These are phyloP conservation scores for Yamadazyma aaseri DNA, from an alignment of 1,139 yeast species.

Conservation along the genomic window DNA sequence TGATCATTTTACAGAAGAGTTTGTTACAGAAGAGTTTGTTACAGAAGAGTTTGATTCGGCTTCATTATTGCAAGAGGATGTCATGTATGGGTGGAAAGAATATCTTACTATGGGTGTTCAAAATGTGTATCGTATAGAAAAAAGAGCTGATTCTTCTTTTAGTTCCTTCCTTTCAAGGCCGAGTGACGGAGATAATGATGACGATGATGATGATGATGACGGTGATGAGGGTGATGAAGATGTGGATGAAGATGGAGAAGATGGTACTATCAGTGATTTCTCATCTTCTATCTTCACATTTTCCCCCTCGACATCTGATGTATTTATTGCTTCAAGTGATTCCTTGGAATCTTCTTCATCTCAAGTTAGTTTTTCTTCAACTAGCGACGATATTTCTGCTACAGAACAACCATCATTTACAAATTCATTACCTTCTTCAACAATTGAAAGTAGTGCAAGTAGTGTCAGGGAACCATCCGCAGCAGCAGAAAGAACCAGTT, in stretches of 20 bases:
- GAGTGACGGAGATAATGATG: conserved; percentile 4
- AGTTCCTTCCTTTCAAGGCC: too few relatives aligned
- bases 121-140: too few relatives aligned
- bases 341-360: not conserved
- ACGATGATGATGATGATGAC: conserved; percentile 8
- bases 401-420: not conserved
- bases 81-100: too few relatives aligned
- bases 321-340: not conserved
- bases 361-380: conserved; percentile 1
- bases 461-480: conserved; percentile 1
- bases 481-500: conserved; percentile 2
- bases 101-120: too few relatives aligned
- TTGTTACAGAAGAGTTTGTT: too few relatives aligned
- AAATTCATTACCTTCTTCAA: not conserved
- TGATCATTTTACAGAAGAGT: too few relatives aligned
- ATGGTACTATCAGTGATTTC: too few relatives aligned
- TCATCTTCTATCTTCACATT: too few relatives aligned
- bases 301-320: not conserved
- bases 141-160: not conserved
- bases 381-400: not conserved
- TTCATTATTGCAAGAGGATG: too few relatives aligned
- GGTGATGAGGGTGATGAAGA: conserved; percentile 4
- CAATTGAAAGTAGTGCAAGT: not conserved
- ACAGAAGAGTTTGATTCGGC: too few relatives aligned
- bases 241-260: too few relatives aligned